Percentiles rank a stretch among this genome's conserved stretches.
These are phyloP conservation scores for Claviceps arundinis DNA, from an alignment of 2,329 filamentous ascomycete species.

Conservation along the genomic window DNA sequence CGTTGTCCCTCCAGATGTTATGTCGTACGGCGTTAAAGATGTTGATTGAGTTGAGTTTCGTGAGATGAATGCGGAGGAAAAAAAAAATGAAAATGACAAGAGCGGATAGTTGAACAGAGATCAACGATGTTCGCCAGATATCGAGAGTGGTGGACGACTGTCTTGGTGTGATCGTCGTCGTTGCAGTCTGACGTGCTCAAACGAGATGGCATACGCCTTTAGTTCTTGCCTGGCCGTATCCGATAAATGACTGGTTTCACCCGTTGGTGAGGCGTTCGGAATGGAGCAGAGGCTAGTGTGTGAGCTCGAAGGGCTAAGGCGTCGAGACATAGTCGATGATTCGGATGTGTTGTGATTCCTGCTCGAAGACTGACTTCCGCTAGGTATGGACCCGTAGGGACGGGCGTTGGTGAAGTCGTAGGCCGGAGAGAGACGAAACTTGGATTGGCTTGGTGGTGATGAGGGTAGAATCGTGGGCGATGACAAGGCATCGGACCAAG, in stretches of 20 bases:
- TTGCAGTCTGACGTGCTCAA: slow-evolving; percentile 63
- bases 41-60: slow-evolving; percentile 3
- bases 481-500: slow-evolving; percentile 23
- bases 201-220: slow-evolving; percentile 73
- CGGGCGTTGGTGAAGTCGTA: slow-evolving; percentile 60
- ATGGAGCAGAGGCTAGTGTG: slow-evolving; percentile 76
- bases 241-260: slow-evolving; percentile 48
- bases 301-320: slow-evolving; percentile 60
- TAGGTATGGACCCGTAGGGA: slow-evolving; percentile 39
- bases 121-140: slow-evolving; percentile 3
- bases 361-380: slow-evolving; percentile 18
- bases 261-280: slow-evolving; percentile 44
- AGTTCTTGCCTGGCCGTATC: slow-evolving; percentile 69
- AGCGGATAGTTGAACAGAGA: neutral
- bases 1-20: slow-evolving; percentile 3
- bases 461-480: neutral
- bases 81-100: neutral
- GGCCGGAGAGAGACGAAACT: slow-evolving; percentile 59
- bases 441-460: slow-evolving; percentile 16
- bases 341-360: slow-evolving; percentile 12
- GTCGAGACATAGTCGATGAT: slow-evolving; percentile 19
- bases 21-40: slow-evolving; percentile 8
- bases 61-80: neutral
- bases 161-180: slow-evolving; percentile 42
- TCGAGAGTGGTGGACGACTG: no score